Conservation (phyloP, 2,329 filamentous ascomycete genomes). For the Cyanodermella asteris region DNA sequence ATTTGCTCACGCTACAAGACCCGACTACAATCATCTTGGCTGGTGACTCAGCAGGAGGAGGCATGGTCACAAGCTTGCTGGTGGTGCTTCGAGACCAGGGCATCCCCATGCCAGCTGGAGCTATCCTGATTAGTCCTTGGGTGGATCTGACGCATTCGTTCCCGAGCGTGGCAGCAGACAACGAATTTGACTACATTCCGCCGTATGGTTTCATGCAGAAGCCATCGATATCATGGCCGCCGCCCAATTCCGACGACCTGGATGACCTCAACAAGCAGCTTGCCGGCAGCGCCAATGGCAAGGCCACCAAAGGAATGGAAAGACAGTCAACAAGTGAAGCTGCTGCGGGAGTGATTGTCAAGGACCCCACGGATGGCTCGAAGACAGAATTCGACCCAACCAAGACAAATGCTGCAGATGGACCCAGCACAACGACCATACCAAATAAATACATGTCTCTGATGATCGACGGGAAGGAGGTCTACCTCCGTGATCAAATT, state of each 20-base stretch:
- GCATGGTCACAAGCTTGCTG: conserved; percentile 60
- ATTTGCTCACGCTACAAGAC: conserved; percentile 54
- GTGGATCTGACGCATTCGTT: conserved; percentile 91
- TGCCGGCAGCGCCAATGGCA: conserved; percentile 25
- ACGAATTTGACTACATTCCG: conserved; percentile 70
- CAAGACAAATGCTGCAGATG: conserved; percentile 4
- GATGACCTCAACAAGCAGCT: too few species aligned
- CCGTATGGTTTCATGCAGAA: conserved; percentile 72
- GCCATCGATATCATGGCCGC: conserved; percentile 80
- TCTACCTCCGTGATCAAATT: conserved; percentile 75
- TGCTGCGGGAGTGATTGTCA: conserved; percentile 15
- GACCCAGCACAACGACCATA: conserved; percentile 11
- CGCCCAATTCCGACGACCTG: conserved; percentile 60
- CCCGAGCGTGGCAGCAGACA: conserved; percentile 58
- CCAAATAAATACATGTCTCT: conserved; percentile 33
- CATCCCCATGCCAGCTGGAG: conserved; percentile 69
- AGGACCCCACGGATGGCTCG: conserved; percentile 7
- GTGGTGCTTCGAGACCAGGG: conserved; percentile 64
- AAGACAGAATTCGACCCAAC: conserved; percentile 6
- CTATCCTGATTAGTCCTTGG: conserved; percentile 84
- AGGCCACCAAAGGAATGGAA: conserved; percentile 21
- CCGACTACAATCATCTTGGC: conserved; percentile 68
- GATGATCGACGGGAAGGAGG: conserved; percentile 43
- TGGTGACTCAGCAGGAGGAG: conserved; percentile 82
- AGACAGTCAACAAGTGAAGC: conserved; percentile 12